Percentiles rank a stretch among this genome's conserved stretches.
phyloP scores from a whole-genome alignment of 495 filamentous ascomycete species.

The Xylaria palmicola region DNA sequence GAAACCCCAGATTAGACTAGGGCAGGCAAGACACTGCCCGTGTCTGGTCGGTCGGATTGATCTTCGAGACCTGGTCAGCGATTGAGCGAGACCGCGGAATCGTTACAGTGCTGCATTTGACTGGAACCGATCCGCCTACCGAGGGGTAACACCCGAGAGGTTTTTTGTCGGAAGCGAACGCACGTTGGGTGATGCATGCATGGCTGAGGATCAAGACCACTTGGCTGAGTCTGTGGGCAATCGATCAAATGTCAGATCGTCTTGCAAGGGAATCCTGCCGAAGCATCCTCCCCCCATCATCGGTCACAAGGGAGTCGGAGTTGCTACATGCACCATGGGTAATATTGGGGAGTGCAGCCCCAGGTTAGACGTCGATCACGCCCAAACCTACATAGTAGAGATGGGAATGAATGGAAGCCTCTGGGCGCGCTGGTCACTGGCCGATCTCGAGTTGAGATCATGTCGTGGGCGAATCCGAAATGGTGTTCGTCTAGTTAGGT shows the following conservation, averaged over 20 bases:
- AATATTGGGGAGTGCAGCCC: not conserved
- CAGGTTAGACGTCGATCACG: not conserved
- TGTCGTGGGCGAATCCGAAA: not conserved
- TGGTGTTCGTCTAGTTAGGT: not conserved
- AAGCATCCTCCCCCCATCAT: not conserved
- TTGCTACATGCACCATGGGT: not conserved
- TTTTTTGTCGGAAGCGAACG: constrained; percentile 16
- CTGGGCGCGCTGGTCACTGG: not conserved
- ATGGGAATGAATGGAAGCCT: not conserved
- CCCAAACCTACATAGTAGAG: too few relatives aligned
- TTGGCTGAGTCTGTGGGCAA: constrained; percentile 11
- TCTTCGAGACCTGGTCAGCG: constrained; percentile 10
- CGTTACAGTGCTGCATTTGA: constrained; percentile 1
- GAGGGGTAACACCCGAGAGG: constrained; percentile 12
- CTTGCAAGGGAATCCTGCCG: not conserved
- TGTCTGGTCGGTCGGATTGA: not conserved
- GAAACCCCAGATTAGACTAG: not conserved
- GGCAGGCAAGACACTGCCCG: not conserved
- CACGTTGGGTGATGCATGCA: constrained; percentile 15
- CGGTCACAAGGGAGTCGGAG: not conserved
- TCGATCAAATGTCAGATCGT: not conserved
- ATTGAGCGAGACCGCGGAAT: not conserved
- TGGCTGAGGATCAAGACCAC: constrained; percentile 13
- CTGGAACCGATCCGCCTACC: constrained; percentile 13
- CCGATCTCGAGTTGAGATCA: not conserved